Evolutionary conservation across 352 stramenopile genomes (phyloP), one percentile per base, ranked within the genome.

Genomic region (Phytophthora hibernalis): DNA sequence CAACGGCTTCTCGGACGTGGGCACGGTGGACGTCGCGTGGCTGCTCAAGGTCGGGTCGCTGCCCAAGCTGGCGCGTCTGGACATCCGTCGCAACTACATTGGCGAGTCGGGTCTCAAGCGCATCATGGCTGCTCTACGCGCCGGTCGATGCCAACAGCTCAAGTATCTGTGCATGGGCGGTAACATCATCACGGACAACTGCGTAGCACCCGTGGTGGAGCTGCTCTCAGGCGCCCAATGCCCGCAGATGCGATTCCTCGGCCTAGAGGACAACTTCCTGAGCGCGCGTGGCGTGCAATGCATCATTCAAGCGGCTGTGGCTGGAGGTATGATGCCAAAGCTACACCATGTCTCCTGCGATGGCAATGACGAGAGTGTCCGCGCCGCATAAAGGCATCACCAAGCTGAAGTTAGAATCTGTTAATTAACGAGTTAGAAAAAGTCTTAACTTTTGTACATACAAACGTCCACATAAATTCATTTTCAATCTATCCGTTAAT

Each of bases 121-220:
- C 18, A 86, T 93, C 50, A 92, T 91, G 83, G 72, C 74, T 9
- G 76, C 85, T 30, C 63, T 93, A 2, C 68, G 72, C 12, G 72
- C 54, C 7, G 83, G 85, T 0, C 72, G 74, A 20, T 87, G 74
- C 54, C 68, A 72, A 26, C 71, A 87, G 48, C 85, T 93, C 58
- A 89, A 91, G 82, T 91, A 89, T 70, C 73, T 93, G 64, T 93
- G 85, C 74, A 89, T 93, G 80, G 85, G 85, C 24, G 85, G 85
- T 67, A 93, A 93, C 66, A 93, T 92, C 58, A 92, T 93, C 69
- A 92, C 85, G 30, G 85, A 93, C 74, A 90, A 89, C 71, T 83
- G 82, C 54, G 85, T 93, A n/a, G 66, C 79, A 3, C 83, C 83
- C 1, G 83, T 93, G 2, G 78, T 91, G 54, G 69, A 85, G 45